Evolutionary conservation across 2,329 filamentous ascomycete genomes (phyloP), one percentile per base, ranked within the genome.

Genomic region (Mycosphaerella sp.): DNA sequence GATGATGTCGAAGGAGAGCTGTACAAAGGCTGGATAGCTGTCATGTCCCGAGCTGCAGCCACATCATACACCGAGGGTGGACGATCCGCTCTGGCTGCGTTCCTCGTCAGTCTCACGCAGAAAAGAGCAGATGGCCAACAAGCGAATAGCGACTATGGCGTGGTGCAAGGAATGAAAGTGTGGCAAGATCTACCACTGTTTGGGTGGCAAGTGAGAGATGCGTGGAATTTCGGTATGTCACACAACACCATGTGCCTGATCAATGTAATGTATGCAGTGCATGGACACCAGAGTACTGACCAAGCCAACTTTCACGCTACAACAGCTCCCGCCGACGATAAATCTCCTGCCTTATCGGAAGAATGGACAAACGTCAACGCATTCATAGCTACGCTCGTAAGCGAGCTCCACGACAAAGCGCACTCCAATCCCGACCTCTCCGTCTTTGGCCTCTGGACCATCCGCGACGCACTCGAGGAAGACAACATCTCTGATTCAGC

Each of bases 281-380:
- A 29, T 8, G 9, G 17, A 21, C 32, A n/a, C 3, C 9, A 39
- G 26, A 38, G 12, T 29, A 41, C 43, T 54, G 41, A 56, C 31
- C 14, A 38, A 45, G 23, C 4, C 4, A 29, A 29, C 26, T 29
- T 29, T 29, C 4, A 7, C 5, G 26, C 26, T 29, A 29, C 6
- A 7, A 29, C 26, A 29, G 26, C 23, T 62, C 64, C 60, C 34
- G 59, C 63, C 3, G 53, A 59, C 8, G 62, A 63, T 47, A 55
- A 49, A 9, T 59, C 55, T 12, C 51, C 60, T 29, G 5, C 26
- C 5, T 29, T 29, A 6, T 29, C 26, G 5, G 26, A 29, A 29
- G 26, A 29, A 29, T 67, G 66, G 66, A 57, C 63, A 21, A 68
- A 68, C 51, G 46, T 66, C 12, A 68, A 68, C 41, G 66, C 65